Conservation (phyloP, 1,139 yeast genomes). For the Yamadazyma buinensis region DNA sequence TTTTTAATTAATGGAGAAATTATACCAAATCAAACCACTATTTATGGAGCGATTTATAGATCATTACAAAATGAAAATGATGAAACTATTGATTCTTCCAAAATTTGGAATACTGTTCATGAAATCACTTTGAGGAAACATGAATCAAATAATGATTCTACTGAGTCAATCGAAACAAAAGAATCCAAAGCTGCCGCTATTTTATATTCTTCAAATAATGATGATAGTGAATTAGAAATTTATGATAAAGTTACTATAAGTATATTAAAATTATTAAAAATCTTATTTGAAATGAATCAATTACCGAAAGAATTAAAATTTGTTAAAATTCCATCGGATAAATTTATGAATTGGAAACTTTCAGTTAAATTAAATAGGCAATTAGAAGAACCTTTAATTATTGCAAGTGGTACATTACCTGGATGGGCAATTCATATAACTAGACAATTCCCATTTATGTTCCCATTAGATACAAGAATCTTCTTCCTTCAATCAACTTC, state of each 20-base stretch:
- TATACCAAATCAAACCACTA: conserved; percentile 67
- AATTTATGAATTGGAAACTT: conserved; percentile 74
- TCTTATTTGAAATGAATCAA: conserved; percentile 48
- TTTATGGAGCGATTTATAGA: conserved; percentile 74
- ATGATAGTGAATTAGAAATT: conserved; percentile 29
- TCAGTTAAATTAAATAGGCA: conserved; percentile 87
- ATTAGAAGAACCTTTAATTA: conserved; percentile 83
- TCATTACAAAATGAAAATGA: conserved; percentile 39
- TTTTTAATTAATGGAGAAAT: conserved; percentile 60
- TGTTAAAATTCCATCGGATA: conserved; percentile 26
- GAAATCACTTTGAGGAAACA: conserved; percentile 42
- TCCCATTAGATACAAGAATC: conserved; percentile 79
- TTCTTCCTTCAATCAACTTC: conserved; percentile 84
- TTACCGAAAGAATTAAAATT: conserved; percentile 17
- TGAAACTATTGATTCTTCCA: conserved; percentile 44
- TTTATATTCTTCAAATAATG: conserved; percentile 14
- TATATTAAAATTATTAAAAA: conserved; percentile 54
- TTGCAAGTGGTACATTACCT: conserved; percentile 85
- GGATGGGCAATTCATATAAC: conserved; percentile 79
- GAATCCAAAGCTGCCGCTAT: background rate
- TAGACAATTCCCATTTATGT: conserved; percentile 71
- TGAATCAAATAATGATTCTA: background rate
- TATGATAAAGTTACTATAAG: conserved; percentile 46
- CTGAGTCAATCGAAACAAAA: background rate
- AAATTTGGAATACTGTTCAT: conserved; percentile 57